These are phyloP conservation scores for Dendrobium huoshanense DNA, from an alignment of 106 monocot species.

Conservation along the genomic window DNA sequence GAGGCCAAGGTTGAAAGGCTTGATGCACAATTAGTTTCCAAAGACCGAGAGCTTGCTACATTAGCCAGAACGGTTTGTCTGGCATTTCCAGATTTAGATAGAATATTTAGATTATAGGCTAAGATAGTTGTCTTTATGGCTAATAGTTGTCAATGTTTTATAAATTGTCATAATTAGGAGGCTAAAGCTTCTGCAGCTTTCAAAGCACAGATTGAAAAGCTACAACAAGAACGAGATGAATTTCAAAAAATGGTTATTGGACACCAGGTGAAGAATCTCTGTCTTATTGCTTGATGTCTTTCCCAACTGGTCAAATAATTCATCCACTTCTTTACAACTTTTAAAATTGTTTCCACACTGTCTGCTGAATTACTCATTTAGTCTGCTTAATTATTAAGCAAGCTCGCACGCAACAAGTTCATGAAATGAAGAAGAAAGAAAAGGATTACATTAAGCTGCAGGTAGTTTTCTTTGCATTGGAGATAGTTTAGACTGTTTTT, in stretches of 20 bases:
- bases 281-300: not conserved
- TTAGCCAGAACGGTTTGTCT: conserved; percentile 66
- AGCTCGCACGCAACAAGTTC: conserved; percentile 95
- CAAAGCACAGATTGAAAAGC: conserved; percentile 90
- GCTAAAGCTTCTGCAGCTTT: conserved; percentile 77
- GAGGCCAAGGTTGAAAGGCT: conserved; percentile 97
- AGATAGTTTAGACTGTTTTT: not conserved
- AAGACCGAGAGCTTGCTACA: conserved; percentile 94
- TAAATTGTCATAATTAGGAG: conserved; percentile 46
- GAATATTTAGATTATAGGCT: not conserved
- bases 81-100: conserved; percentile 1
- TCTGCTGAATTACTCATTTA: not conserved
- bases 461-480: conserved; percentile 32
- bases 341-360: not conserved
- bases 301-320: not conserved
- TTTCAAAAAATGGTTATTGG: conserved; percentile 99
- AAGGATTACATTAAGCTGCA: conserved; percentile 99
- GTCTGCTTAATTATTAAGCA: conserved; percentile 34
- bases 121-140: not conserved
- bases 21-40: conserved; percentile 77
- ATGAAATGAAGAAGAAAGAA: conserved; percentile 99
- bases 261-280: conserved; percentile 65
- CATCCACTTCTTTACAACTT: not conserved
- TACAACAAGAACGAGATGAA: conserved; percentile 96
- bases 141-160: conserved; percentile 3